A percentile compares a stretch with the other conserved stretches of the same genome.
Conservation (phyloP, 768 basidiomycete species). For the Rhodotorula taiwanensis region DNA sequence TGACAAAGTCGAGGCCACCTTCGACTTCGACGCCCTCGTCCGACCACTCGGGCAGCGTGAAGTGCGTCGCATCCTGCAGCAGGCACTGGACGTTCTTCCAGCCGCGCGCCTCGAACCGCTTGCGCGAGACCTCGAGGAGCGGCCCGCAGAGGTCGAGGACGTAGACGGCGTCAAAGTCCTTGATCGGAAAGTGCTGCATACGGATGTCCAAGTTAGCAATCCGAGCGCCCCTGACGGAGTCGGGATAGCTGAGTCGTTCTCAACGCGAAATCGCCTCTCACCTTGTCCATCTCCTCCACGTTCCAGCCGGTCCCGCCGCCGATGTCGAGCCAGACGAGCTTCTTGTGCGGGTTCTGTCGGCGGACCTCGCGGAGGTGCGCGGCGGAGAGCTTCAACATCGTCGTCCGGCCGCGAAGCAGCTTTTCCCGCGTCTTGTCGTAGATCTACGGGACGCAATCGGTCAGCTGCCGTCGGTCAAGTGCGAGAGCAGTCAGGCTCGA, state of each 20-base stretch:
- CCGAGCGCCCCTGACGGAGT: no score
- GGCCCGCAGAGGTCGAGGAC: constrained; percentile 66
- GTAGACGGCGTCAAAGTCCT: constrained; percentile 62
- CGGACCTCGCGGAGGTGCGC: constrained; percentile 55
- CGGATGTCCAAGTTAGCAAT: background rate
- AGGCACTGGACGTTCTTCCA: constrained; percentile 68
- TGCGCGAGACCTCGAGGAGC: constrained; percentile 62
- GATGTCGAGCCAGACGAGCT: constrained; percentile 69
- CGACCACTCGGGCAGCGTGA: constrained; percentile 60
- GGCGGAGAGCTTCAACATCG: constrained; percentile 63
- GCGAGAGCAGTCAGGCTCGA: background rate
- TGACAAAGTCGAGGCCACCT: constrained; percentile 50
- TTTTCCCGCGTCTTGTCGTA: constrained; percentile 62
- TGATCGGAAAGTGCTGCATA: constrained; percentile 52
- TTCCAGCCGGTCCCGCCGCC: constrained; percentile 72
- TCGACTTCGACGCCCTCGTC: constrained; percentile 48
- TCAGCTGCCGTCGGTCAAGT: background rate
- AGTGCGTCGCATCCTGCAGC: constrained; percentile 65
- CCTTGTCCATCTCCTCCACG: constrained; percentile 59
- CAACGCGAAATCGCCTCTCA: background rate
- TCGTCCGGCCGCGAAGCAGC: constrained; percentile 62
- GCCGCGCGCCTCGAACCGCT: constrained; percentile 59
- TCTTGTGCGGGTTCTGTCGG: constrained; percentile 47
- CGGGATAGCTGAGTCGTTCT: no score
- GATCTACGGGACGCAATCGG: constrained; percentile 39